Percentiles rank a stretch among this genome's conserved stretches.
Conservation (phyloP, 805 yeast species). For the Sporopachydermia lactativora region DNA sequence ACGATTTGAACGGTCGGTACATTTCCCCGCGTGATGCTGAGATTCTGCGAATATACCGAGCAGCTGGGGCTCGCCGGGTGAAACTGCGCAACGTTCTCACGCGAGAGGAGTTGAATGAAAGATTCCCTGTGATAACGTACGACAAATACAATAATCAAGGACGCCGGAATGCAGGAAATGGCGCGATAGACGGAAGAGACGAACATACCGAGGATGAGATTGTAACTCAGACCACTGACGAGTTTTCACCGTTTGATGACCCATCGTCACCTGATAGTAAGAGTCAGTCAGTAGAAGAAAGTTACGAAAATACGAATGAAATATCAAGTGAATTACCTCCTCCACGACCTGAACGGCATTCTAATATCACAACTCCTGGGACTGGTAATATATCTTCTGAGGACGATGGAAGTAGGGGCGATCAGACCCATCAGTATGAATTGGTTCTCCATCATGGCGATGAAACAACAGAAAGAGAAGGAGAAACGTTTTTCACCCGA, state of each 20-base stretch:
- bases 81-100: slow-evolving; percentile 13
- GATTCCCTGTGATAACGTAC: slow-evolving; percentile 19
- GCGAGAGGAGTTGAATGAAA: slow-evolving; percentile 14
- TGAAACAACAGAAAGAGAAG: not conserved
- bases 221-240: not conserved
- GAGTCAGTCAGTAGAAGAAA: not conserved
- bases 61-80: slow-evolving; percentile 11
- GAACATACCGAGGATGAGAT: slow-evolving; percentile 2
- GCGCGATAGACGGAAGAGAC: slow-evolving; percentile 5
- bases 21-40: slow-evolving; percentile 5
- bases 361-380: not conserved
- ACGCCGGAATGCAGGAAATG: slow-evolving; percentile 10
- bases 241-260: not conserved
- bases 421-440: no score
- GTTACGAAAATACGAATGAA: not conserved
- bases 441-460: not conserved
- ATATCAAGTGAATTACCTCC: not conserved
- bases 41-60: slow-evolving; percentile 9
- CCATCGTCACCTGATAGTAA: not conserved
- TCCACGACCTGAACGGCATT: not conserved
- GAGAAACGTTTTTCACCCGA: not conserved
- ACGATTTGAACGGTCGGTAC: slow-evolving; percentile 5
- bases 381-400: not conserved
- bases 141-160: slow-evolving; percentile 17
- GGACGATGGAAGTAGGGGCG: no score